Percentiles rank a stretch among this genome's conserved stretches.
These are phyloP conservation scores for Cyberlindnera veronae DNA, from an alignment of 805 yeast genomes.

Conservation along the genomic window DNA sequence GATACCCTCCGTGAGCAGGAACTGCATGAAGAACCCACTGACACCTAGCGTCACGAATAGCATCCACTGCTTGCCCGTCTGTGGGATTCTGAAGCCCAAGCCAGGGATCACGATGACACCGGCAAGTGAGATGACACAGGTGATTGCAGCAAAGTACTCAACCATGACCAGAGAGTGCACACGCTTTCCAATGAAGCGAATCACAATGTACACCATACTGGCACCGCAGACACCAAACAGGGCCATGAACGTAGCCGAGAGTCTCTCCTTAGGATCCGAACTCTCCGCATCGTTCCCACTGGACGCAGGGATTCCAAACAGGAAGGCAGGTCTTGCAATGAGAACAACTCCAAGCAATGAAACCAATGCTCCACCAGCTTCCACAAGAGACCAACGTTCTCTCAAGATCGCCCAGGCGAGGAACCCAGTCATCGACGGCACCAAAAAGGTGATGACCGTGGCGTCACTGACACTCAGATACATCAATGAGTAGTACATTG, in stretches of 20 bases:
- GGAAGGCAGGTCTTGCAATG: constrained; percentile 75
- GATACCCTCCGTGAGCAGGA: constrained; percentile 73
- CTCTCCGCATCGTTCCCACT: constrained; percentile 27
- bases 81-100: constrained; percentile 58
- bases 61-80: constrained; percentile 60
- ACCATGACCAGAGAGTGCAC: constrained; percentile 84
- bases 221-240: constrained; percentile 69
- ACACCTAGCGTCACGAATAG: constrained; percentile 60
- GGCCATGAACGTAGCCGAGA: constrained; percentile 62
- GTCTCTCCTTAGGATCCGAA: constrained; percentile 48
- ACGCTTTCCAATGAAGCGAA: constrained; percentile 69
- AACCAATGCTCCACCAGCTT: constrained; percentile 62
- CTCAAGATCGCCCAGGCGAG: constrained; percentile 64
- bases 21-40: constrained; percentile 82
- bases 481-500: constrained; percentile 69
- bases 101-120: constrained; percentile 57
- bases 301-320: constrained; percentile 47
- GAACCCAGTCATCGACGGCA: constrained; percentile 74
- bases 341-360: constrained; percentile 75
- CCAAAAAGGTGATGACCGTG: constrained; percentile 71
- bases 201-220: constrained; percentile 61
- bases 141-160: constrained; percentile 64
- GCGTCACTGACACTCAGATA: constrained; percentile 79
- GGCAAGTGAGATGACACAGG: constrained; percentile 50
- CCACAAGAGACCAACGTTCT: constrained; percentile 63